These are phyloP conservation scores for Lathyrus sativus DNA, from an alignment of 306 rosid genomes.

Conservation along the genomic window DNA sequence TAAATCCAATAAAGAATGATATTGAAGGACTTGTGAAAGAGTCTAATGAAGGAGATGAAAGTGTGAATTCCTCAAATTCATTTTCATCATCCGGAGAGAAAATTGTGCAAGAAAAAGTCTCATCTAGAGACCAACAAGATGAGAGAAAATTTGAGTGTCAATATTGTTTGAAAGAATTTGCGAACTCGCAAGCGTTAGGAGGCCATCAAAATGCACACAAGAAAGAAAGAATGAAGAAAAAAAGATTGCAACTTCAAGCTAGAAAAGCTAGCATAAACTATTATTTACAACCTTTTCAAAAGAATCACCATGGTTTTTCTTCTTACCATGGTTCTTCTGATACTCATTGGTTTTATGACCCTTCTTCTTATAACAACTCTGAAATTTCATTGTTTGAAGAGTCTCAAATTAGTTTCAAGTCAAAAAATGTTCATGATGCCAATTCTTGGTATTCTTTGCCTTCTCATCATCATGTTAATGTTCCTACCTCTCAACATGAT, in stretches of 20 bases:
- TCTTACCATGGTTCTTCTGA: conserved; percentile 46
- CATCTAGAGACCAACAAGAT: conserved; percentile 39
- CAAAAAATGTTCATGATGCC: conserved; percentile 46
- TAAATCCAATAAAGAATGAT: conserved; percentile 50
- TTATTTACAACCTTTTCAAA: conserved; percentile 73
- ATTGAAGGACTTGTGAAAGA: conserved; percentile 37
- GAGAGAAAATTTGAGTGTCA: conserved; percentile 78
- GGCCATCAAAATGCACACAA: conserved; percentile 99
- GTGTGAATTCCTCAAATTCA: conserved; percentile 77
- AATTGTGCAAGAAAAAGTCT: conserved; percentile 39
- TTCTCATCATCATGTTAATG: neutral
- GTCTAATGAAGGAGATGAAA: conserved; percentile 65
- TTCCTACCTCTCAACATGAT: conserved; percentile 39
- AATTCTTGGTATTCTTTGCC: conserved; percentile 50
- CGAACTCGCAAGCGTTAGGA: conserved; percentile 92
- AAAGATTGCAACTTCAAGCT: conserved; percentile 86
- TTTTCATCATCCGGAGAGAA: conserved; percentile 50
- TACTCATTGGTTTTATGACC: conserved; percentile 64
- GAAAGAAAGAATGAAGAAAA: conserved; percentile 96
- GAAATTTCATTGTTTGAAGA: conserved; percentile 51
- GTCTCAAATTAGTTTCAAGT: conserved; percentile 69
- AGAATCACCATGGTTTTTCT: conserved; percentile 42
- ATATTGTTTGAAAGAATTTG: conserved; percentile 81
- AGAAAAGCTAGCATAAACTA: conserved; percentile 68
- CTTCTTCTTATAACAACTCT: conserved; percentile 50